Conservation (phyloP, 768 basidiomycete genomes). For the Strobilomyces dryophilus region DNA sequence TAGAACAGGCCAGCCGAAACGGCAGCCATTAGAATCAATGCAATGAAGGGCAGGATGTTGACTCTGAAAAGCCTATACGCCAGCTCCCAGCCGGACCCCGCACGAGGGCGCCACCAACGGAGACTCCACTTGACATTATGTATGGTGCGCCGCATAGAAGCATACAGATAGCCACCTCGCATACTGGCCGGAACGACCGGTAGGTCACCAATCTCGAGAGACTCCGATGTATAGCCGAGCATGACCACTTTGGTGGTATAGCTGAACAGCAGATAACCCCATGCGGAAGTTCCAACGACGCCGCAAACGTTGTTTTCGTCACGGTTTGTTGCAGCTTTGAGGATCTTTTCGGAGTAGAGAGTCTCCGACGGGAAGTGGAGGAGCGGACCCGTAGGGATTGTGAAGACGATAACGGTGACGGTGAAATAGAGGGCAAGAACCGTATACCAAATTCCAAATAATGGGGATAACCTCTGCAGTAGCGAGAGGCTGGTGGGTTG, state of each 20-base stretch:
- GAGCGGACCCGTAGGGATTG: constrained; percentile 67
- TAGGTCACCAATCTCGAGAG: constrained; percentile 82
- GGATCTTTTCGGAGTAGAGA: constrained; percentile 72
- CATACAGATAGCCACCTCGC: constrained; percentile 62
- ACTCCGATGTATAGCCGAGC: constrained; percentile 70
- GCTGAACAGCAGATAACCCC: constrained; percentile 62
- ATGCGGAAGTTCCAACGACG: constrained; percentile 42
- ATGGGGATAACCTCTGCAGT: constrained; percentile 19
- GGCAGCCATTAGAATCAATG: constrained; percentile 49
- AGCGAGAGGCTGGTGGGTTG: constrained; percentile 32
- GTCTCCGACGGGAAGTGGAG: constrained; percentile 69
- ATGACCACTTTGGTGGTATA: constrained; percentile 86
- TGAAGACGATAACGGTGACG: constrained; percentile 39
- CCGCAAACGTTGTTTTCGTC: constrained; percentile 76
- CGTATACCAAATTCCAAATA: constrained; percentile 47
- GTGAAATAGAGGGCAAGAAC: constrained; percentile 48
- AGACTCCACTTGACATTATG: constrained; percentile 47
- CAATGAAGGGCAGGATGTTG: constrained; percentile 41
- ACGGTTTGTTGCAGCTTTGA: constrained; percentile 54
- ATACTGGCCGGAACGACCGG: constrained; percentile 75
- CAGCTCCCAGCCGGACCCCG: constrained; percentile 63
- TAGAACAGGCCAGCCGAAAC: constrained; percentile 64
- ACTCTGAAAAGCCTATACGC: constrained; percentile 57
- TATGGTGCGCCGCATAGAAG: constrained; percentile 58
- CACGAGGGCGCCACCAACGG: constrained; percentile 52